Evolutionary conservation across 352 stramenopile genomes (phyloP).

Genomic region (Globisporangium polare): DNA sequence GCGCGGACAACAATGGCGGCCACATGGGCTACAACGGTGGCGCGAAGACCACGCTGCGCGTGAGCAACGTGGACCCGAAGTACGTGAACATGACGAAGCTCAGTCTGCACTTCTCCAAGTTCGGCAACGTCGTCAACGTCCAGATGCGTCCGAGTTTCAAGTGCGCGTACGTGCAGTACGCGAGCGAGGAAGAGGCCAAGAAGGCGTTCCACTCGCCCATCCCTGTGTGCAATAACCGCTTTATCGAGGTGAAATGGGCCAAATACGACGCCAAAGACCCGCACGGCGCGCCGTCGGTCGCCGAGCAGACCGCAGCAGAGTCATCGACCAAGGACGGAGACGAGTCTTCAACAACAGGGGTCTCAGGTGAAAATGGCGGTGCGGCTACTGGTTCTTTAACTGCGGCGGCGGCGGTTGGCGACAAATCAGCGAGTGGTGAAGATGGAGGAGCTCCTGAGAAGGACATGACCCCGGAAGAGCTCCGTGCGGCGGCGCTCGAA

Average conservation of each 20-base stretch:
- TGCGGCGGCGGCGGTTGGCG: neutral
- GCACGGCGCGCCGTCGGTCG: slow-evolving; percentile 36
- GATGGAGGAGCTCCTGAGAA: slow-evolving; percentile 36
- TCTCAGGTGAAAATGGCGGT: slow-evolving; percentile 4
- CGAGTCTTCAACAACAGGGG: slow-evolving; percentile 11
- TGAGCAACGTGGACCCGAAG: slow-evolving; percentile 85
- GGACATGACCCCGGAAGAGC: slow-evolving; percentile 69
- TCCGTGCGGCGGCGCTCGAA: slow-evolving; percentile 68
- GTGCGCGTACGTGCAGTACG: slow-evolving; percentile 86
- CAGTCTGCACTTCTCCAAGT: slow-evolving; percentile 85
- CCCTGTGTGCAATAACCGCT: slow-evolving; percentile 87
- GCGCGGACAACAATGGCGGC: neutral
- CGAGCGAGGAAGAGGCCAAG: slow-evolving; percentile 74
- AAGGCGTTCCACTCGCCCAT: slow-evolving; percentile 86
- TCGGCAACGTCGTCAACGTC: slow-evolving; percentile 87
- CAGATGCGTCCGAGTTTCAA: slow-evolving; percentile 81
- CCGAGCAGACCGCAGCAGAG: slow-evolving; percentile 31
- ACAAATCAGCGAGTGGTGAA: slow-evolving; percentile 9
- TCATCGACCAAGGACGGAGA: slow-evolving; percentile 26
- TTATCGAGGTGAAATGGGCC: slow-evolving; percentile 87
- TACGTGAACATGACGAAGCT: slow-evolving; percentile 89
- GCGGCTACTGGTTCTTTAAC: neutral
- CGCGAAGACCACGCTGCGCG: slow-evolving; percentile 72
- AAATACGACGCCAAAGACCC: slow-evolving; percentile 74
- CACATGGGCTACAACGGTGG: slow-evolving; percentile 6